These are phyloP conservation scores for Trichosporon sp. DNA, from an alignment of 1,284 basidiomycete species.

Conservation along the genomic window DNA sequence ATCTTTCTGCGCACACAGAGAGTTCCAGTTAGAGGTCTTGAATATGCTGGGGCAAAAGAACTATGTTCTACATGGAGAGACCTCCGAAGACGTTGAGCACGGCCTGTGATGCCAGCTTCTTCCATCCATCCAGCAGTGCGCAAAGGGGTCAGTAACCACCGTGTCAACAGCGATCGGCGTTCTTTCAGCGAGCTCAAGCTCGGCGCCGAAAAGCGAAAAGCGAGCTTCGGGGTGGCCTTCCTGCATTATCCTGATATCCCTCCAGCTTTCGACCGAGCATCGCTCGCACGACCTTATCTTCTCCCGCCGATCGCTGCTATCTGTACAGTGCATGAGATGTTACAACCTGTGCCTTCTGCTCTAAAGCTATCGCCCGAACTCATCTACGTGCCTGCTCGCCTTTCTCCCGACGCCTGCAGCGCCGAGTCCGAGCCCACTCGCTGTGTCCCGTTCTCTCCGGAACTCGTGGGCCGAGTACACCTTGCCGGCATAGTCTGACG, in stretches of 20 bases:
- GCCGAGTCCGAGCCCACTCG: constrained; percentile 17
- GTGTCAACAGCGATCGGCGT: too few species aligned
- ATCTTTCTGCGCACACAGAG: background rate
- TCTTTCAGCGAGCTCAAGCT: too few species aligned
- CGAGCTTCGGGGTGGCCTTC: background rate
- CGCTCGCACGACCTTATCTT: background rate
- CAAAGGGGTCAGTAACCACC: too few species aligned
- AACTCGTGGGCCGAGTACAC: constrained; percentile 28
- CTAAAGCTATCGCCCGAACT: constrained; percentile 13
- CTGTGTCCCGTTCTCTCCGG: constrained; percentile 19
- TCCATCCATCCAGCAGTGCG: too few species aligned
- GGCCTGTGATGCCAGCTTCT: too few species aligned
- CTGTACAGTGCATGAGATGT: background rate
- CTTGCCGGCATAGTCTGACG: constrained; percentile 22
- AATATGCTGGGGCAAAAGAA: too few species aligned
- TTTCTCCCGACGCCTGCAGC: constrained; percentile 18
- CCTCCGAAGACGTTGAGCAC: too few species aligned
- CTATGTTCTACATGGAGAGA: too few species aligned
- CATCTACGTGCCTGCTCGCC: constrained; percentile 22
- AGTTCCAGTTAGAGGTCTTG: too few species aligned
- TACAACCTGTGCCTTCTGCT: background rate
- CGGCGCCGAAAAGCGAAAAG: background rate
- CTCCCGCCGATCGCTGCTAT: background rate
- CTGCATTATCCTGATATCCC: background rate
- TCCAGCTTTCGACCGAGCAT: background rate